phyloP scores from a whole-genome alignment of 2,329 filamentous ascomycete species.

The Fusarium zealandicum region DNA sequence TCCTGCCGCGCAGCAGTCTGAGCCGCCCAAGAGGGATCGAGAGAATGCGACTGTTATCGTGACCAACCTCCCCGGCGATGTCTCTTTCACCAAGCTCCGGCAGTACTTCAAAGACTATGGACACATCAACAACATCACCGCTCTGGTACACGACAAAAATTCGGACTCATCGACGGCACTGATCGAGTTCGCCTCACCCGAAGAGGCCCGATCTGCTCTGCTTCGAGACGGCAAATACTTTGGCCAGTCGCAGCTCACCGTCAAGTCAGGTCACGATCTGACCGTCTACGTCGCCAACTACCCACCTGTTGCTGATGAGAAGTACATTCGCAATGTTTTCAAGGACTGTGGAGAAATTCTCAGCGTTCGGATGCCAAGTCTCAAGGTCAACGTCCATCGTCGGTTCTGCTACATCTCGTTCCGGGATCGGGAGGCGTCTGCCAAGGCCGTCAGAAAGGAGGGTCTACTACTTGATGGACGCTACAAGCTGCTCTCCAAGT shows the following conservation, averaged over 20 bases:
- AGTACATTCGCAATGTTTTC: conserved; percentile 73
- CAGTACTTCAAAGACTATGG: conserved; percentile 95
- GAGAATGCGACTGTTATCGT: conserved; percentile 89
- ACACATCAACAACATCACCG: conserved; percentile 77
- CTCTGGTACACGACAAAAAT: conserved; percentile 66
- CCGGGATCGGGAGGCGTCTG: conserved; percentile 69
- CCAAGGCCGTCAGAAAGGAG: conserved; percentile 75
- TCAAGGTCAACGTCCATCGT: conserved; percentile 86
- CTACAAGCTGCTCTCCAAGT: conserved; percentile 76
- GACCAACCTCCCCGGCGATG: conserved; percentile 74
- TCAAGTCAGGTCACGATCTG: conserved; percentile 76
- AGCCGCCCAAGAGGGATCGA: conserved; percentile 76
- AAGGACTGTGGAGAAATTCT: conserved; percentile 80
- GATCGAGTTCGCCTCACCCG: conserved; percentile 82
- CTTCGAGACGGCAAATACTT: conserved; percentile 84
- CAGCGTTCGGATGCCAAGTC: conserved; percentile 86
- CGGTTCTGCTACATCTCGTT: conserved; percentile 98
- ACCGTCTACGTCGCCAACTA: conserved; percentile 94
- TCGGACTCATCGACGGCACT: conserved; percentile 72
- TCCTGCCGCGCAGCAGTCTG: conserved; percentile 22
- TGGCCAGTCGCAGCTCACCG: conserved; percentile 74
- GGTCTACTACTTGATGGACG: conserved; percentile 72
- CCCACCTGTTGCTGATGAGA: conserved; percentile 76
- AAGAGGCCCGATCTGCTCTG: conserved; percentile 83
- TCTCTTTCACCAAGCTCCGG: conserved; percentile 75